Percentiles rank a stretch among this genome's conserved stretches.
phyloP scores from a whole-genome alignment of 345 rosid genomes.

The Dovyalis caffra region DNA sequence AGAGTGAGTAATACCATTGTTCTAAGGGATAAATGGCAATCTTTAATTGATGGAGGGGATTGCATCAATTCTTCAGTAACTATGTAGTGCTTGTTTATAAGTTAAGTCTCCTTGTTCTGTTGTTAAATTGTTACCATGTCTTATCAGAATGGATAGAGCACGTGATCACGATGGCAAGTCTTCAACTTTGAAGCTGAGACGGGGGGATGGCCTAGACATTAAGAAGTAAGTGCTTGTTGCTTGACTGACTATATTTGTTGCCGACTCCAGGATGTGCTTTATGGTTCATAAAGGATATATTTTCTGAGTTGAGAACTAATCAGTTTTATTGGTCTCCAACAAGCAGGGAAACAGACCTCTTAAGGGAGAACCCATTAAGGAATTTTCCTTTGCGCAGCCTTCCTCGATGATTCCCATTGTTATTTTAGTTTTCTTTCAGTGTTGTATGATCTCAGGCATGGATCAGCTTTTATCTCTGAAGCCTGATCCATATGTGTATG shows the following conservation, averaged over 20 bases:
- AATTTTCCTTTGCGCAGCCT: conserved; percentile 72
- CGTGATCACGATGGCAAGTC: conserved; percentile 24
- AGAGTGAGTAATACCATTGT: conserved; percentile 47
- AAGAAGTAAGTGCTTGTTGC: conserved; percentile 36
- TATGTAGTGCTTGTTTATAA: not conserved
- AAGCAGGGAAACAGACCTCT: conserved; percentile 70
- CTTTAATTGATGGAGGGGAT: not conserved
- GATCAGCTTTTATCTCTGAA: no score
- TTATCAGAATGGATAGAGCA: conserved; percentile 26
- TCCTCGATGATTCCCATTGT: conserved; percentile 47
- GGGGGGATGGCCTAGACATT: conserved; percentile 38
- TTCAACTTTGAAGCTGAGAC: conserved; percentile 37
- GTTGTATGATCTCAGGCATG: not conserved
- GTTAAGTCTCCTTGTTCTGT: not conserved
- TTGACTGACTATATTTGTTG: not conserved
- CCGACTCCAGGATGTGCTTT: not conserved
- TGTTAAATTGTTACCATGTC: not conserved
- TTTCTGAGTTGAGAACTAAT: not conserved
- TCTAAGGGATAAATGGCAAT: not conserved
- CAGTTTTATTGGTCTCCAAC: not conserved
- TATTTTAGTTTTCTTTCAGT: not conserved
- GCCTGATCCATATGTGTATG: no score
- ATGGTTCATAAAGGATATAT: not conserved
- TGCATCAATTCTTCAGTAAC: not conserved
- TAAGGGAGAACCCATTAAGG: conserved; percentile 77